These are phyloP conservation scores for Fonsecaea monophora DNA, from an alignment of 2,329 filamentous ascomycete genomes.

Conservation along the genomic window DNA sequence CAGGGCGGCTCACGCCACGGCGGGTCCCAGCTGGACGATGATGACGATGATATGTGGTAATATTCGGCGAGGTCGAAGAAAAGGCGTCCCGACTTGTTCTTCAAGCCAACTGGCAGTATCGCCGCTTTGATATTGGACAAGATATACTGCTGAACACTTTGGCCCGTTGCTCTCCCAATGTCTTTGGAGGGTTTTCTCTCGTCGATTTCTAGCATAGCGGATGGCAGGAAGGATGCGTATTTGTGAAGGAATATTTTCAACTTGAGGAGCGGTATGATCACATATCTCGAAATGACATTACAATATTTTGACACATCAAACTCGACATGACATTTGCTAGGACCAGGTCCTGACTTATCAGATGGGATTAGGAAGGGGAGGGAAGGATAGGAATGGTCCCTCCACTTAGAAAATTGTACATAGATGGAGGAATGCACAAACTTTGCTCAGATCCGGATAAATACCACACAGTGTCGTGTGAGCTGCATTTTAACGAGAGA, in stretches of 20 bases:
- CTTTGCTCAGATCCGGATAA: too few species aligned
- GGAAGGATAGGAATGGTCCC: background rate
- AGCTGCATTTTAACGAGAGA: too few species aligned
- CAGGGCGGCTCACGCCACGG: slow-evolving; percentile 48
- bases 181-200: background rate
- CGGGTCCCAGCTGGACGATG: slow-evolving; percentile 52
- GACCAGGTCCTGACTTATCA: background rate
- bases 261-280: slow-evolving; percentile 9
- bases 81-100: background rate
- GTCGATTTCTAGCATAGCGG: slow-evolving; percentile 32
- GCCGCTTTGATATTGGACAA: slow-evolving; percentile 11
- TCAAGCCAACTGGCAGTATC: background rate
- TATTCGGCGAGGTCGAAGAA: slow-evolving; percentile 2
- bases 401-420: too few species aligned
- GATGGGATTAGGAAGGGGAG: background rate
- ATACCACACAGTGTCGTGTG: too few species aligned
- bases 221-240: slow-evolving; percentile 10
- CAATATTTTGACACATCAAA: background rate
- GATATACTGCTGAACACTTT: slow-evolving; percentile 17
- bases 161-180: background rate
- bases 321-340: slow-evolving; percentile 30
- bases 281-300: slow-evolving; percentile 11
- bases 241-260: slow-evolving; percentile 17
- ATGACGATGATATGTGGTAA: slow-evolving; percentile 60
- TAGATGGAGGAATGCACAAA: too few species aligned